Evolutionary conservation across 345 rosid genomes (phyloP).

Genomic region (Eutrema yunnanense): DNA sequence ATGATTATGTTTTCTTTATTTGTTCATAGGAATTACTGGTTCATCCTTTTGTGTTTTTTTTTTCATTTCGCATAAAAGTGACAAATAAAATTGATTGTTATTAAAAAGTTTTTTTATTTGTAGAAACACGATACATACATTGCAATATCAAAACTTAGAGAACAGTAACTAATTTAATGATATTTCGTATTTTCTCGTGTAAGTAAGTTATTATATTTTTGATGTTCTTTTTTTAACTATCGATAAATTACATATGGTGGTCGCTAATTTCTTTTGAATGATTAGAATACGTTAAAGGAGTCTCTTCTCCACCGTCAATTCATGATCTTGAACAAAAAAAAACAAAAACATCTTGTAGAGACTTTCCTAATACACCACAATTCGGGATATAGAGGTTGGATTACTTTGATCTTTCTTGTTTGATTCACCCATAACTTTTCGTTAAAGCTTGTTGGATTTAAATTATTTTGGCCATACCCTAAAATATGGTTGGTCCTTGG

Average conservation of each 20-base stretch:
- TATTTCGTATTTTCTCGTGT: too few relatives aligned
- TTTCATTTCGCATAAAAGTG: not conserved
- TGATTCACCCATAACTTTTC: slow-evolving; percentile 19
- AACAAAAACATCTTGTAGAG: not conserved
- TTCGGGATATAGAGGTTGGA: not conserved
- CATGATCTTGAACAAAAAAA: not conserved
- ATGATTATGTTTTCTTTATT: not conserved
- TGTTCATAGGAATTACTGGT: not conserved
- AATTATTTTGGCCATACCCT: slow-evolving; percentile 26
- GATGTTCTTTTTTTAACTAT: not conserved
- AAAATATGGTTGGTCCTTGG: slow-evolving; percentile 33
- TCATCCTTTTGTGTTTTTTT: not conserved
- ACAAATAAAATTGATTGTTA: not conserved
- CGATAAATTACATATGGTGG: not conserved
- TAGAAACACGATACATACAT: too few relatives aligned
- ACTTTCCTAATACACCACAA: not conserved
- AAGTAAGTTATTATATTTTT: not conserved
- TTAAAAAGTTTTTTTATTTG: too few relatives aligned
- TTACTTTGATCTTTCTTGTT: slow-evolving; percentile 9
- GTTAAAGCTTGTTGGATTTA: slow-evolving; percentile 16
- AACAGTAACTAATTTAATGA: too few relatives aligned
- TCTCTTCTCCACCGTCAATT: not conserved
- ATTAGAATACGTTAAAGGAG: not conserved
- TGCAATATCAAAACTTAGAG: too few relatives aligned
- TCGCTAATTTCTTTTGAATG: not conserved